These are phyloP conservation scores for Candida succiphila DNA, from an alignment of 805 yeast genomes.

Conservation along the genomic window DNA sequence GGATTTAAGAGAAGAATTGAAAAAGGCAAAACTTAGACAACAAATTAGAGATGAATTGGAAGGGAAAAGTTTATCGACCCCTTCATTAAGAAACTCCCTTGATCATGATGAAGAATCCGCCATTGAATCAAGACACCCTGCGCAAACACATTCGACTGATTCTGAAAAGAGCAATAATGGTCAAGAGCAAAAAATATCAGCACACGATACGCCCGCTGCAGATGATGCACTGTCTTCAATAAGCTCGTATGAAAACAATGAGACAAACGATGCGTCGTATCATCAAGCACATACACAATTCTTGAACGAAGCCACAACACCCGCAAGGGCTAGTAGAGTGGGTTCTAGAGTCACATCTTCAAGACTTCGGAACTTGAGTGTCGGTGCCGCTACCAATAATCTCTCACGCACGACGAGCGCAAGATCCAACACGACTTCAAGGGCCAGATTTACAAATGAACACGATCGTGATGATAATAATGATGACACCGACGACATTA, in stretches of 20 bases:
- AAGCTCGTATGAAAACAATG: neutral
- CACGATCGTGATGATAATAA: no score
- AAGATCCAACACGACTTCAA: neutral
- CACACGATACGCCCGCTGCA: neutral
- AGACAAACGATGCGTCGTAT: neutral
- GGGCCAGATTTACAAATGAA: no score
- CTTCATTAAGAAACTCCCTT: neutral
- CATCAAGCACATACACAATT: constrained; percentile 1
- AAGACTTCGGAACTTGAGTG: no score
- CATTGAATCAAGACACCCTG: constrained; percentile 5
- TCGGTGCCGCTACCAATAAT: neutral
- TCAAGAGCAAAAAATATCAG: neutral
- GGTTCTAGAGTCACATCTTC: neutral
- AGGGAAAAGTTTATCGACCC: neutral
- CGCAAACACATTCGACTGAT: neutral
- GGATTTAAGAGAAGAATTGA: constrained; percentile 43
- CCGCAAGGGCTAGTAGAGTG: neutral
- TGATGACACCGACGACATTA: constrained; percentile 7
- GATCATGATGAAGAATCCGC: constrained; percentile 8
- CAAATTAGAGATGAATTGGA: constrained; percentile 14
- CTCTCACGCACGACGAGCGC: neutral
- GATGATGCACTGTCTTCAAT: neutral
- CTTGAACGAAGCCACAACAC: constrained; percentile 1
- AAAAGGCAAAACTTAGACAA: constrained; percentile 11
- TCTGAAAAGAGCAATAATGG: neutral